Base-by-base conservation (phyloP, 2,329 filamentous ascomycete genomes). In the Aspergillus awamori region DNA sequence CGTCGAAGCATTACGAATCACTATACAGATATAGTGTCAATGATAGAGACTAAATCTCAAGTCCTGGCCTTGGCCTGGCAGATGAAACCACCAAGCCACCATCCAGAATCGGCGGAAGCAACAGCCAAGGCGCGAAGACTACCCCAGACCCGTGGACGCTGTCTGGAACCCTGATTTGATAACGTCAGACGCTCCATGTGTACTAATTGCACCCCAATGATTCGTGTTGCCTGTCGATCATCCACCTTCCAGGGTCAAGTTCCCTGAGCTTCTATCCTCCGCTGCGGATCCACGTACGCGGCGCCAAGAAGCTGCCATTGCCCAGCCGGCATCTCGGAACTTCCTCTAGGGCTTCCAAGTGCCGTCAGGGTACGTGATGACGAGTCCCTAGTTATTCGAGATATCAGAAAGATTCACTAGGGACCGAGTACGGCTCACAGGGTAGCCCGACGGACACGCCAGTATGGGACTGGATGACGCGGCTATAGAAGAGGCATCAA, bases 201-300 rank as follows among this genome's bases (percentile, higher is more conserved):
- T 20, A n/a, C 26, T 58, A 58, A 58, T 52, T 15, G 8, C 1
- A 6, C 4, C 8, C 5, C 5, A 13, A 11, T 52, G 56, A 58
- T 58, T 58, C 56, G 56, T 43, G 13, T 2, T 15, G 22, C 5
- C 5, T 39, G 56, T 17, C 47, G 56, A 58, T 58, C 47, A 28
- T 36, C 36, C 48, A n/a, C 47, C 36, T 33, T 22, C 7, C 17
- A 43, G 53, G 53, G 53, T 45, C 28, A 7, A n/a, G 6, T 43
- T 52, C 56, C n/a, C 36, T 58, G 36, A 43, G 22, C 47, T 30
- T 49, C 45, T 24, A 17, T 28, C 15, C 45, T 49, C 24, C 24
- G 24, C 38, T 43, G 62, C 48, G 62, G 62, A 53, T 58, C 59
- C 26, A 59, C 33, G 49, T 63, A 63, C 62, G 62, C 53, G 62